Base-by-base conservation (phyloP, 352 stramenopile genomes). In the Phytophthora sp. region DNA sequence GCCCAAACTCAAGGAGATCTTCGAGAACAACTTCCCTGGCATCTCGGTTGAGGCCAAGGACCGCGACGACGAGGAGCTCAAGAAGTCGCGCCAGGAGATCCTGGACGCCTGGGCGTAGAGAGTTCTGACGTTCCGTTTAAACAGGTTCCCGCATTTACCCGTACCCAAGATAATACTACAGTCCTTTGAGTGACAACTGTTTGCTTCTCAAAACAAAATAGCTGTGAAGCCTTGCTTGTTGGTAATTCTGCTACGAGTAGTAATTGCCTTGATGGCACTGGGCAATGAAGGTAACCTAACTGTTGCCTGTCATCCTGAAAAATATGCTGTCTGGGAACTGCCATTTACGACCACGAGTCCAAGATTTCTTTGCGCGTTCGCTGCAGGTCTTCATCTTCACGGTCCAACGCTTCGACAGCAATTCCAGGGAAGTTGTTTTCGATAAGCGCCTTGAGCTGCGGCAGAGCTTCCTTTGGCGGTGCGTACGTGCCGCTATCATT, bases 401-500 rank as follows among this genome's bases (percentile, higher is more conserved):
- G 57, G 31, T 71, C 63, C 17, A 74, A 3, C 3, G 63, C 63
- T 18, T 67, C 49, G 20, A 63, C 66, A n/a, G 15, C 15, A n/a
- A 76, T 73, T 3, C 58, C 57, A 5, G 57, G 62, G 27, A 76
- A 76, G 26, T 76, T 76, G 24, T 53, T 76, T 27, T 76, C 54
- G 4, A 76, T 61, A 1, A 76, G 58, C 4, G 49, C 57, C 27
- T 76, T 38, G 12, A 76, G 53, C 9, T 61, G 35, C 2, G 63
- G 68, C 11, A 76, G 41, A 7, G 66, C 26, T 15, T 63, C 57
- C 24, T 63, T 55, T 0, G 62, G 63, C 28, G 68, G 68, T 1
- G 63, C 57, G 38, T 76, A 76, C 6, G 68, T 76, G 41, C 68
- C 63, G 38, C 68, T 76, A 26, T 76, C 67, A 49, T 76, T 76